Percentiles rank a stretch among this genome's conserved stretches.
Conservation (phyloP, 345 rosid species). For the Brassica nigra region DNA sequence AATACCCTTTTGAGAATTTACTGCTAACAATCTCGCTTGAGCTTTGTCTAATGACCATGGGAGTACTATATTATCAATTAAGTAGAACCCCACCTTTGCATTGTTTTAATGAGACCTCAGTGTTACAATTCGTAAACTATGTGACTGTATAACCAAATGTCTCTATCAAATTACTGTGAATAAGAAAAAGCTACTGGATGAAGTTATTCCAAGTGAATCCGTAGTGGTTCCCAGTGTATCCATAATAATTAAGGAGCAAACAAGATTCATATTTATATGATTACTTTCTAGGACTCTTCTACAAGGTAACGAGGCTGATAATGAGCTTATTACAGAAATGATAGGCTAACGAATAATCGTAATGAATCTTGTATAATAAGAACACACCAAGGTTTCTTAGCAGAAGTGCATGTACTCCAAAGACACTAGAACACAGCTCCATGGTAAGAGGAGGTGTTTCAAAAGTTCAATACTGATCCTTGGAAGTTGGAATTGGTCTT, state of each 20-base stretch:
- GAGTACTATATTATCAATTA: too few relatives aligned
- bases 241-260: too few relatives aligned
- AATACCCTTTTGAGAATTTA: not conserved
- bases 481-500: slow-evolving; percentile 14
- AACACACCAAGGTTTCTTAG: not conserved
- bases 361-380: not conserved
- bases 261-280: not conserved
- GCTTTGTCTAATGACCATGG: not conserved
- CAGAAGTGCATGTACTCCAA: slow-evolving; percentile 6
- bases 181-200: too few relatives aligned
- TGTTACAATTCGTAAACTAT: not conserved
- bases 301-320: not conserved
- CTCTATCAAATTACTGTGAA: too few relatives aligned
- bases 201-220: too few relatives aligned
- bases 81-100: too few relatives aligned
- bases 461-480: slow-evolving; percentile 8
- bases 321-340: not conserved
- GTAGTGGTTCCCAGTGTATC: too few relatives aligned
- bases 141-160: too few relatives aligned
- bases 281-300: not conserved
- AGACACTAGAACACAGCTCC: slow-evolving; percentile 24
- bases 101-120: not conserved
- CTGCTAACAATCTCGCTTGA: not conserved
- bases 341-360: not conserved
- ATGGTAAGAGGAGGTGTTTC: not conserved